Evolutionary conservation across 352 stramenopile genomes (phyloP).

Genomic region (Globisporangium viniferum): DNA sequence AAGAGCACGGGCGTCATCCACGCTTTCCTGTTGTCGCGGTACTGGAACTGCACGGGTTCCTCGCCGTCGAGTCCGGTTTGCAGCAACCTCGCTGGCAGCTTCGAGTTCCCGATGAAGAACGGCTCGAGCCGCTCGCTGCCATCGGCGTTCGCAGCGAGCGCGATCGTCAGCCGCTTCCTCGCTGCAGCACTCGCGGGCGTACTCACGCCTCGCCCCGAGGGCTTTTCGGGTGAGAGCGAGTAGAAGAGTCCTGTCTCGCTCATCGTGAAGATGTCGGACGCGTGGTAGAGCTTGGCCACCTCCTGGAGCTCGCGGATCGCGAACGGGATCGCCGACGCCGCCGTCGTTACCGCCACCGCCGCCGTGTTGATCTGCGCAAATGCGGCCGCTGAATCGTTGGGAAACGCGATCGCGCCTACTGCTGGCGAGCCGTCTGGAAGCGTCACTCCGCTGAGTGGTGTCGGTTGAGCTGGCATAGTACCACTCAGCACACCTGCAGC

Average conservation of each 20-base stretch:
- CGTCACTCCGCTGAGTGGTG: not conserved
- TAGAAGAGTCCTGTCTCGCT: conserved; percentile 53
- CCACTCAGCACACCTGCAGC: not conserved
- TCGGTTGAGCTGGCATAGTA: not conserved
- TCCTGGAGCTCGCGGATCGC: conserved; percentile 33
- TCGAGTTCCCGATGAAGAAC: conserved; percentile 43
- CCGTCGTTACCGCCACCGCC: conserved; percentile 3
- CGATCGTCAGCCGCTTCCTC: conserved; percentile 34
- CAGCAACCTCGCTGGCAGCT: conserved; percentile 18
- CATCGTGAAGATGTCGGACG: conserved; percentile 54
- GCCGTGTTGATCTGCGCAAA: conserved; percentile 5
- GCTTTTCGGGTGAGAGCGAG: conserved; percentile 48
- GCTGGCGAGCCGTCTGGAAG: not conserved
- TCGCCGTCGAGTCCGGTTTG: conserved; percentile 3
- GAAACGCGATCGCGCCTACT: not conserved
- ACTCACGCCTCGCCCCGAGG: conserved; percentile 17
- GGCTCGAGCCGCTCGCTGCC: conserved; percentile 52
- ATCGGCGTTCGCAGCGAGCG: conserved; percentile 46
- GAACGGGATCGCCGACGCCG: conserved; percentile 11
- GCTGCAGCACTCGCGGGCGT: conserved; percentile 16
- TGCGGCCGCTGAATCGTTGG: not conserved
- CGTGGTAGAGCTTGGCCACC: conserved; percentile 33
- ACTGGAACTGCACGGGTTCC: conserved; percentile 32
- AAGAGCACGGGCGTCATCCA: conserved; percentile 65
- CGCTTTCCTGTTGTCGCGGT: conserved; percentile 46